phyloP scores from a whole-genome alignment of 2,329 filamentous ascomycete genomes.

The Fusarium sp. region DNA sequence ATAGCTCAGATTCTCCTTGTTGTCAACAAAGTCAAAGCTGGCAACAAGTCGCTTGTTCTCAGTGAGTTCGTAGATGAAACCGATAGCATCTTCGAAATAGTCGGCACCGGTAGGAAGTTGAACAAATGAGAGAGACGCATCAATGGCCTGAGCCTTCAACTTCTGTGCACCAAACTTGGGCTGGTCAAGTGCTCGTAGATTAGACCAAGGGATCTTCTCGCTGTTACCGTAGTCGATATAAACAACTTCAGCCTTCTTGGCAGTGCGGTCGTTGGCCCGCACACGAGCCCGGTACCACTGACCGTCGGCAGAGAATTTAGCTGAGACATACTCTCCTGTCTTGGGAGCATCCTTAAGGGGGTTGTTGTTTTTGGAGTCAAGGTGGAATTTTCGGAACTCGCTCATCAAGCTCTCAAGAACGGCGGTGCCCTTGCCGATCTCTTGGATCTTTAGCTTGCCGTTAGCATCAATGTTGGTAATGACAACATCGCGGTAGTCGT shows the following conservation, averaged over 20 bases:
- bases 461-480: conserved; percentile 89
- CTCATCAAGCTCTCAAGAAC: conserved; percentile 90
- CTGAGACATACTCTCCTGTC: conserved; percentile 90
- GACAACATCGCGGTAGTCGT: conserved; percentile 92
- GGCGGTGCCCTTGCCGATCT: conserved; percentile 87
- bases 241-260: conserved; percentile 88
- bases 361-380: conserved; percentile 83
- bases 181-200: conserved; percentile 83
- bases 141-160: conserved; percentile 87
- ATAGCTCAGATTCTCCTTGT: conserved; percentile 83
- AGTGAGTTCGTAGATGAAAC: conserved; percentile 80
- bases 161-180: conserved; percentile 83
- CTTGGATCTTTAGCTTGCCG: conserved; percentile 89
- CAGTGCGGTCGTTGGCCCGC: conserved; percentile 90
- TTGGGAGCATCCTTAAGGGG: conserved; percentile 83
- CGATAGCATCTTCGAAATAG: conserved; percentile 84
- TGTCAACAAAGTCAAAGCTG: conserved; percentile 86
- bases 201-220: conserved; percentile 87
- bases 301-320: conserved; percentile 88
- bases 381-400: conserved; percentile 90
- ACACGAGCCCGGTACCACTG: conserved; percentile 96
- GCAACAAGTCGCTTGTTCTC: conserved; percentile 84
- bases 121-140: conserved; percentile 88
- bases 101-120: conserved; percentile 86
- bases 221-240: conserved; percentile 98